Evolutionary conservation across 139 green algal genomes (phyloP).

Genomic region (Volvox africanus): DNA sequence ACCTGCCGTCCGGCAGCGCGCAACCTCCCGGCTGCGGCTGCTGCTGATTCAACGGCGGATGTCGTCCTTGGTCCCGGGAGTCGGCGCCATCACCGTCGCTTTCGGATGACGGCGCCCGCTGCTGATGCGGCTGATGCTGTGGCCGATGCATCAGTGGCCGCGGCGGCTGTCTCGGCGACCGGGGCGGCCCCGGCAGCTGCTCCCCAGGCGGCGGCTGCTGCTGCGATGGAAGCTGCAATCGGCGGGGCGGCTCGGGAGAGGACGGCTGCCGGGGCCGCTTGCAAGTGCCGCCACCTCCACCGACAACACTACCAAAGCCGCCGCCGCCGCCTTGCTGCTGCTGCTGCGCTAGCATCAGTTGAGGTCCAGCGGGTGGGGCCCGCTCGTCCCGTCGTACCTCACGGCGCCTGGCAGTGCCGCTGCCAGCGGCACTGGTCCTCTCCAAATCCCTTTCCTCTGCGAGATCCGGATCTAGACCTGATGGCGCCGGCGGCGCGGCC

Average conservation of each 20-base stretch:
- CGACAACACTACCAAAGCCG: no score
- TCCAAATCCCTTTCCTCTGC: no score
- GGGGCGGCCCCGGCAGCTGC: background rate
- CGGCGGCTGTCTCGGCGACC: background rate
- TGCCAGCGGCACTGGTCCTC: background rate
- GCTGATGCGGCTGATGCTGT: background rate
- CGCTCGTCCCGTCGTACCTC: background rate
- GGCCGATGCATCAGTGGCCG: background rate
- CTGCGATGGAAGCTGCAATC: slow-evolving; percentile 25
- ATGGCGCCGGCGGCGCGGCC: no score
- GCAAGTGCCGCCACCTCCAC: no score
- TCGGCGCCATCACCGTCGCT: background rate
- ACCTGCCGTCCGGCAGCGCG: background rate
- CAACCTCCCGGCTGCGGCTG: background rate
- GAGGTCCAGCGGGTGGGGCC: background rate
- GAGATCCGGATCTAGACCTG: no score
- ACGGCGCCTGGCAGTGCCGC: background rate
- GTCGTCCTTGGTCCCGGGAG: background rate
- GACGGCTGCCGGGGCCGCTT: background rate
- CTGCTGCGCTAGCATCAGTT: background rate
- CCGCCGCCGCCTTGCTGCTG: no score
- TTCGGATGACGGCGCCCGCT: background rate
- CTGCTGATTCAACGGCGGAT: background rate
- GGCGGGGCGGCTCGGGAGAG: background rate
- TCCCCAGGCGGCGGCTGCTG: background rate